A percentile compares a stretch with the other conserved stretches of the same genome.
phyloP scores from a whole-genome alignment of 495 filamentous ascomycete species.

The Aspergillus asperescens region DNA sequence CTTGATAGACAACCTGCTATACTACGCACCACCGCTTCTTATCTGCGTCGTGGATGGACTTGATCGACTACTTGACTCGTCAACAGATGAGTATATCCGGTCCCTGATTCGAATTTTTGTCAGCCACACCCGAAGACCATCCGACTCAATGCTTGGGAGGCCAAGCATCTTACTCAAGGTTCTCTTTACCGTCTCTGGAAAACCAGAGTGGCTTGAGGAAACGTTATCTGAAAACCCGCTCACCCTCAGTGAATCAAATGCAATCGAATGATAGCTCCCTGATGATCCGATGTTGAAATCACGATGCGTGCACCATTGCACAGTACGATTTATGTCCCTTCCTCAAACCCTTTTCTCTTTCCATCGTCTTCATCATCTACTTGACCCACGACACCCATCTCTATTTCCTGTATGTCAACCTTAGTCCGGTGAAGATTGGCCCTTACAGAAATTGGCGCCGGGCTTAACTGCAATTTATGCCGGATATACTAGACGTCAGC shows the following conservation, averaged over 20 bases:
- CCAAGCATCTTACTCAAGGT: conserved; percentile 39
- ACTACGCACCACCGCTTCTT: conserved; percentile 40
- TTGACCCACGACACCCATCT: neutral
- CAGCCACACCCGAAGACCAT: conserved; percentile 34
- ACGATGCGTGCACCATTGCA: conserved; percentile 19
- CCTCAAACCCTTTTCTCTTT: neutral
- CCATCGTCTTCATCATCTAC: neutral
- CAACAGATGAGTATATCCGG: conserved; percentile 34
- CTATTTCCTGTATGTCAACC: neutral
- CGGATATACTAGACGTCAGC: too few species aligned
- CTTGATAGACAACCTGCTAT: conserved; percentile 36
- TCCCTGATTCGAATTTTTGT: conserved; percentile 35
- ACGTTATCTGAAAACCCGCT: conserved; percentile 37
- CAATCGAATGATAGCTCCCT: conserved; percentile 23
- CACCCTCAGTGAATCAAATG: conserved; percentile 28
- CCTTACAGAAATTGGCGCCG: neutral
- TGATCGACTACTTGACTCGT: conserved; percentile 34
- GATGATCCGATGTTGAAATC: conserved; percentile 30
- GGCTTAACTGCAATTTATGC: too few species aligned
- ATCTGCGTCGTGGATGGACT: conserved; percentile 41
- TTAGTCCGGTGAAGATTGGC: conserved; percentile 1
- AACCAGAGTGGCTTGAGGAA: conserved; percentile 33
- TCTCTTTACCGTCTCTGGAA: conserved; percentile 38
- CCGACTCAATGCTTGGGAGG: conserved; percentile 15
- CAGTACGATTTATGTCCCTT: too few species aligned